Base-by-base conservation (phyloP, 2,329 filamentous ascomycete species). In the Nothomitra cinnamomea region DNA sequence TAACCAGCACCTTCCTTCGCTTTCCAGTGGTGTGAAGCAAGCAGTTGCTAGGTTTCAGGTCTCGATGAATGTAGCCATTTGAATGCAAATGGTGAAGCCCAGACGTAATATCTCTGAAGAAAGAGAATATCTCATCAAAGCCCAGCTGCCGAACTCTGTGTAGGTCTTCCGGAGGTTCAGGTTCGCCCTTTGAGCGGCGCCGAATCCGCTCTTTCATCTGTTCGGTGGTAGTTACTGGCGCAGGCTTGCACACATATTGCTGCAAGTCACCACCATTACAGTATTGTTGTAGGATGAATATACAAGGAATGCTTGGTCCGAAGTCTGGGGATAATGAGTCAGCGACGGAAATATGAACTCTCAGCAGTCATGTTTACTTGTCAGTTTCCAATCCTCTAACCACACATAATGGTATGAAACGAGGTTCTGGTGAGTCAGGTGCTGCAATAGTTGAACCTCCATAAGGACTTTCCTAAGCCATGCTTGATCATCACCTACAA, bases 361-460 rank as follows among this genome's bases (percentile, higher is more conserved):
- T 13, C 5, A 17, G 15, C 10, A 17, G 45, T n/a, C 5, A 6
- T 49, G 1, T 24, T 24, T 49, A 49, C 45, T 82, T 57, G 78
- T 90, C 52, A 94, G 78, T 59, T 84, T 79, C 53, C 84, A 82
- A 65, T 95, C 85, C 66, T 98, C 90, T 15, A 98, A 75, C 92
- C 92, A 98, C 32, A 95, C 92, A 68, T 96, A 92, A 5, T 90
- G 83, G 65, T 98, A 98, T 0, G 89, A 94, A 1, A 98, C 92
- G 7, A 98, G 74, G 58, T 98, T 98, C 55, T 89, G 86, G 63
- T 98, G 92, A 0, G 87, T 92, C 2, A 98, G 77, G 61, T 87
- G 85, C 61, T 94, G 88, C 22, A 98, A 76, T 22, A 96, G 73
- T 67, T 95, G 88, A 1, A 98, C 94, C 67, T 98, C 92, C 47